Conservation (phyloP, 2,329 filamentous ascomycete species). For the Nemania bipapillata region DNA sequence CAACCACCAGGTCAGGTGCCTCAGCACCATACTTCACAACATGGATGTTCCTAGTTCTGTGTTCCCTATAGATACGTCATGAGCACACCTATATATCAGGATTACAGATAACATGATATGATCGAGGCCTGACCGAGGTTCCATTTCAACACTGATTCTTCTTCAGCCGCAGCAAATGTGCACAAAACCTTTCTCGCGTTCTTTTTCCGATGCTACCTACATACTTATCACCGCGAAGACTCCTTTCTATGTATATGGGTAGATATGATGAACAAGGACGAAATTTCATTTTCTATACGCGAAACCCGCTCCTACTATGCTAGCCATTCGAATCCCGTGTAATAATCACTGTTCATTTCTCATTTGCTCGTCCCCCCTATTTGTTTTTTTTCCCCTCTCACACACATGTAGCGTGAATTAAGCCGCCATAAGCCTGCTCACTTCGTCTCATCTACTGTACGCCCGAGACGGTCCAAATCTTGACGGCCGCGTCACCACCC, state of each 20-base stretch:
- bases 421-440: not conserved
- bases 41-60: no score
- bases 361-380: not conserved
- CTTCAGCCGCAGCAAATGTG: not conserved
- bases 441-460: conserved; percentile 56
- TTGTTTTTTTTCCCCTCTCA: not conserved
- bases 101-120: not conserved
- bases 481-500: conserved; percentile 89
- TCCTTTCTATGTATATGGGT: conserved; percentile 2
- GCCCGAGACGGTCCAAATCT: conserved; percentile 80
- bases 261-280: not conserved
- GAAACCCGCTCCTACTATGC: conserved; percentile 10
- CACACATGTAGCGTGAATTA: not conserved
- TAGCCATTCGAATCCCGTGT: conserved; percentile 7
- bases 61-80: no score
- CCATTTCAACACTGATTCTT: not conserved
- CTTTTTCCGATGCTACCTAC: not conserved
- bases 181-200: not conserved
- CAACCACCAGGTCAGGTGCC: no score
- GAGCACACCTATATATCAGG: no score
- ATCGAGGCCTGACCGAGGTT: not conserved
- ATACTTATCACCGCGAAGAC: no score
- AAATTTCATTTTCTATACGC: conserved; percentile 16
- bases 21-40: no score
- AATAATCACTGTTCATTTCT: conserved; percentile 10